A percentile compares a stretch with the other conserved stretches of the same genome.
phyloP scores from a whole-genome alignment of 2,329 filamentous ascomycete genomes.

The Verticillium tricorpus region DNA sequence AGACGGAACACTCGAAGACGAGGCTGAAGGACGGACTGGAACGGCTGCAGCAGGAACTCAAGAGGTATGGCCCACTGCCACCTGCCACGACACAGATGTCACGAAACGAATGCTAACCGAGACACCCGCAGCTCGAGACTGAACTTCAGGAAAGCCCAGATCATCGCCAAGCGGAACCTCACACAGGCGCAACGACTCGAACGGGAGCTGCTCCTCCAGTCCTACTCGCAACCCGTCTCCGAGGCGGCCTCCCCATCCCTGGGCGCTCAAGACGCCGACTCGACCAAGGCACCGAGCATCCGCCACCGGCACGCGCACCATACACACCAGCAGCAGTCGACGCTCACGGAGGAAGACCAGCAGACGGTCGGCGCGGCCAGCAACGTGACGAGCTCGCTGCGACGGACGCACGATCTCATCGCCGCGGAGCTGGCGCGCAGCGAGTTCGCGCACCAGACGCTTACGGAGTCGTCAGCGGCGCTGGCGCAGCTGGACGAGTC shows the following conservation, averaged over 20 bases:
- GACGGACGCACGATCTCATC: conserved; percentile 83
- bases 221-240: conserved; percentile 44
- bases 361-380: conserved; percentile 69
- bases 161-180: conserved; percentile 71
- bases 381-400: conserved; percentile 79
- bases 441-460: conserved; percentile 83
- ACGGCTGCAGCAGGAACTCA: conserved; percentile 66
- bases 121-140: conserved; percentile 43
- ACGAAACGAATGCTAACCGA: conserved; percentile 10
- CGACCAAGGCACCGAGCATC: conserved; percentile 16
- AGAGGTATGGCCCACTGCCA: conserved; percentile 44
- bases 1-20: conserved; percentile 57
- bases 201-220: conserved; percentile 68
- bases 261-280: conserved; percentile 9
- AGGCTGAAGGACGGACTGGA: conserved; percentile 63
- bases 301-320: conserved; percentile 24
- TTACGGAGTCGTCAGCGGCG: conserved; percentile 78
- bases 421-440: conserved; percentile 79
- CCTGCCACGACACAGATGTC: not conserved
- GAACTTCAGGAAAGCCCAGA: conserved; percentile 76
- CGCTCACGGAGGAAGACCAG: conserved; percentile 61
- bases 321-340: conserved; percentile 28
- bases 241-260: conserved; percentile 25
- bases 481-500: conserved; percentile 76
- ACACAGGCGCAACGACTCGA: conserved; percentile 71